These are phyloP conservation scores for Penicillium nucicola DNA, from an alignment of 495 filamentous ascomycete species.

Conservation along the genomic window DNA sequence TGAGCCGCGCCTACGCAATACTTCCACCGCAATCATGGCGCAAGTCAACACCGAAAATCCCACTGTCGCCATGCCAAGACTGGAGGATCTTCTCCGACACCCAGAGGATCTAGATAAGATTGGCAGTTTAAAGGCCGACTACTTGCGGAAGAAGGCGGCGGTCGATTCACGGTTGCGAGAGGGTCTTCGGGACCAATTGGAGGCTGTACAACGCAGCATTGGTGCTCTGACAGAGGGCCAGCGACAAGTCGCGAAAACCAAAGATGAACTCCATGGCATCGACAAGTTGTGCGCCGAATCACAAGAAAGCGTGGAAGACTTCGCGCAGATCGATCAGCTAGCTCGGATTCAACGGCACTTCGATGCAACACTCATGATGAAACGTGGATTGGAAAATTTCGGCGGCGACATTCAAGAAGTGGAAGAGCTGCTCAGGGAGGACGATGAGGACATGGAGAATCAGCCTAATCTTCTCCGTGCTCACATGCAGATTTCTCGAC, in stretches of 20 bases:
- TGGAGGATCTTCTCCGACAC: constrained; percentile 58
- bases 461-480: constrained; percentile 87
- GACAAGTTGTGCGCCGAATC: constrained; percentile 95
- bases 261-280: constrained; percentile 97
- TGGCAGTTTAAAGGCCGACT: constrained; percentile 81
- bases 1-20: constrained; percentile 1
- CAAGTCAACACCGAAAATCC: constrained; percentile 34
- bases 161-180: constrained; percentile 85
- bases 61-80: constrained; percentile 42
- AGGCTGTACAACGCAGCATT: constrained; percentile 90
- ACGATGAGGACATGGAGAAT: constrained; percentile 80
- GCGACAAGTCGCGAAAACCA: constrained; percentile 80
- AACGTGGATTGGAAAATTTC: constrained; percentile 81
- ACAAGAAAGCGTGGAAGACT: constrained; percentile 94
- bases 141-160: constrained; percentile 87
- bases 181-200: constrained; percentile 84
- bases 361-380: constrained; percentile 86
- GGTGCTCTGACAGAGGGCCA: constrained; percentile 80
- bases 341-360: constrained; percentile 95
- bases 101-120: constrained; percentile 95
- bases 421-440: constrained; percentile 70
- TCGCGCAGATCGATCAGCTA: constrained; percentile 91
- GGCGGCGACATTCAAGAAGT: constrained; percentile 69
- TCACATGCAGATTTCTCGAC: constrained; percentile 85
- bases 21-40: constrained; percentile 31